These are phyloP conservation scores for Ascoidea rubescens DNA, from an alignment of 805 yeast species.

Conservation along the genomic window DNA sequence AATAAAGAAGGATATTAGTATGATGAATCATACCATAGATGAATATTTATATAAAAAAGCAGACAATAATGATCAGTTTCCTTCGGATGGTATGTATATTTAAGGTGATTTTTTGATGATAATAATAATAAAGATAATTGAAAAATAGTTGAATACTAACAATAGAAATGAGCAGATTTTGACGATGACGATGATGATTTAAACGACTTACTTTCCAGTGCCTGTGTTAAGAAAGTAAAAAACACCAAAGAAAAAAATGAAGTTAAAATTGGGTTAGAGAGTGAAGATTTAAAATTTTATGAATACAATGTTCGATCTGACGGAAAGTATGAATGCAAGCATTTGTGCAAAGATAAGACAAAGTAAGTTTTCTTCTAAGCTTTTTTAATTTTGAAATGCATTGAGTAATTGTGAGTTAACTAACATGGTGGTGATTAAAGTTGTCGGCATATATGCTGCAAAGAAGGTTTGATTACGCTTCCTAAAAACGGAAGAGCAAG, in stretches of 20 bases:
- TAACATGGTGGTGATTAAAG: slow-evolving; percentile 7
- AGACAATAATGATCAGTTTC: not conserved
- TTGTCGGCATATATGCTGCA: slow-evolving; percentile 35
- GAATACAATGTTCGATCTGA: slow-evolving; percentile 12
- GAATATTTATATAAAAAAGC: slow-evolving; percentile 4
- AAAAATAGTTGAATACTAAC: slow-evolving; percentile 11
- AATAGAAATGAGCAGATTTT: slow-evolving; percentile 5
- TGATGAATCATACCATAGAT: slow-evolving; percentile 3
- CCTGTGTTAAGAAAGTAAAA: no score
- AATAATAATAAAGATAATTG: slow-evolving; percentile 5
- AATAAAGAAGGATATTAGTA: slow-evolving; percentile 15
- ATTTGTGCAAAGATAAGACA: slow-evolving; percentile 24
- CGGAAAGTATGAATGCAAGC: slow-evolving; percentile 26
- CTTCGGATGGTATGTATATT: not conserved
- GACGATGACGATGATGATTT: slow-evolving; percentile 15
- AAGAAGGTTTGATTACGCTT: slow-evolving; percentile 20
- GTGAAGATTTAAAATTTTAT: no score
- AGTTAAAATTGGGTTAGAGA: no score
- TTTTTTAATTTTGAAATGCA: not conserved
- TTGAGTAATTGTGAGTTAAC: not conserved
- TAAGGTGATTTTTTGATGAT: slow-evolving; percentile 1
- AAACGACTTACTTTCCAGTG: no score
- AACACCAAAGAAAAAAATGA: slow-evolving; percentile 2
- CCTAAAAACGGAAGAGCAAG: not conserved
- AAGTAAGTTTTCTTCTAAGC: slow-evolving; percentile 6